Percentiles rank a stretch among this genome's conserved stretches.
These are phyloP conservation scores for Chlorella sp. DNA, from an alignment of 139 green algal genomes.

Conservation along the genomic window DNA sequence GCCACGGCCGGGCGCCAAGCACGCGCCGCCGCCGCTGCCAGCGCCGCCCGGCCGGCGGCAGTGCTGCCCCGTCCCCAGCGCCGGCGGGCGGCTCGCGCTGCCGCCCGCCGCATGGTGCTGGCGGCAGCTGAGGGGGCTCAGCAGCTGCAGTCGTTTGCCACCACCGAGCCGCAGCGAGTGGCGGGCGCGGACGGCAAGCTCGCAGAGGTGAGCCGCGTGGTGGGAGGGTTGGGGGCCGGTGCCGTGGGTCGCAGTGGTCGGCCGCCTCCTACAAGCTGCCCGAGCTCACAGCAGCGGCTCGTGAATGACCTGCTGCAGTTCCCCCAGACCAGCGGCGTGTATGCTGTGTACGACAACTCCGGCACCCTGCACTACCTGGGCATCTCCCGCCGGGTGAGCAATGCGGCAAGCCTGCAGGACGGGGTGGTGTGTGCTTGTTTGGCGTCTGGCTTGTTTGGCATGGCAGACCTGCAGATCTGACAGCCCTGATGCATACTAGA, in stretches of 20 bases:
- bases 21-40: neutral
- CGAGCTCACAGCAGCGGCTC: too few relatives aligned
- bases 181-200: constrained; percentile 4
- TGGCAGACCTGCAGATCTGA: too few relatives aligned
- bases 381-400: constrained; percentile 67
- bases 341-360: constrained; percentile 73
- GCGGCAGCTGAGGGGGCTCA: neutral
- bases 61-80: too few relatives aligned
- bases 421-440: too few relatives aligned
- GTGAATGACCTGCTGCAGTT: constrained; percentile 25
- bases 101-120: neutral
- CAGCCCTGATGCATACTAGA: too few relatives aligned
- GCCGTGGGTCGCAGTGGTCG: too few relatives aligned
- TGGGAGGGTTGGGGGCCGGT: neutral
- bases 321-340: constrained; percentile 65
- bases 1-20: neutral
- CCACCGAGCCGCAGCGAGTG: constrained; percentile 14
- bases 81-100: neutral
- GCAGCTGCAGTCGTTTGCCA: constrained; percentile 17
- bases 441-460: too few relatives aligned
- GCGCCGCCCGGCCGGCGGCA: neutral
- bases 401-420: too few relatives aligned
- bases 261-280: too few relatives aligned
- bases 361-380: constrained; percentile 78
- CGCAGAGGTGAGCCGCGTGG: neutral